Base-by-base conservation (phyloP, 306 rosid genomes). In the Quercus engelmannii region DNA sequence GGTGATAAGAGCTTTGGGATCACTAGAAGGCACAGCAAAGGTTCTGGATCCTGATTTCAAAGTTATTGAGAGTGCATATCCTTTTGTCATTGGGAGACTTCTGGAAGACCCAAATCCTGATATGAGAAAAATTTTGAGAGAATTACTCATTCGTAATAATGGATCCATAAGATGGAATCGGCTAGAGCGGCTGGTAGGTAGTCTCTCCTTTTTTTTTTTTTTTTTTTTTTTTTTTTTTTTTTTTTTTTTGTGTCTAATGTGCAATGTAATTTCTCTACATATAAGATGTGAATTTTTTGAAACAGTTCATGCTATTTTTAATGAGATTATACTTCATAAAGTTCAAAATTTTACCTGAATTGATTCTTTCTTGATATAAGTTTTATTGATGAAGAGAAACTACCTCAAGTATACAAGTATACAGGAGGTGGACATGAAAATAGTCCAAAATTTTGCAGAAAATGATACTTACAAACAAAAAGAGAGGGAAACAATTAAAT, bases 151-250 rank as follows among this genome's bases (percentile, higher is more conserved):
- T 75, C 74, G 91, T 64, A 91, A 89, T 21, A 86, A 95, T 77
- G 99, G 99, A 84, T 90, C 99, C 35, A 85, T 95, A 55, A 86
- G 99, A 84, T 95, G 99, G 99, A 91, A 89, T 85, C 93, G 99
- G 83, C 88, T 95, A 35, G 98, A 91, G 81, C 98, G 98, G 79
- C 83, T 93, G 85, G 99, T 95, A 88, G 65, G 87, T 68, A 69
- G 76, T 69, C 49, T 84, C 59, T 82, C 43, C 28, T 43, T 65
- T 76, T 38, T 38, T 33, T 5, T 30, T 41, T 43, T 3, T 46
- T 13, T 49, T 75, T n/a, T n/a, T n/a, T 43, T 65, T 76, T 38
- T 38, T 33, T 5, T 30, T 41, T 43, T 43, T 65, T 76, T 38
- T 38, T 33, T 5, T 30, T 41, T 43, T 77, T 51, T 20, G 64